phyloP scores from a whole-genome alignment of 129 eudicot genomes.

The Daucus carota region DH1_v3.0 NC_030388.2:29364001-29364500 shows the following conservation, averaged over 20 bases:
- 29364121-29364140: neutral
- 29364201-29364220: neutral
- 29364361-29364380: conserved; percentile 75
- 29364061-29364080: too few species aligned
- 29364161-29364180: neutral
- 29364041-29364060: too few species aligned
- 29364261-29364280: conserved; percentile 4
- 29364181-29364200: neutral
- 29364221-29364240: neutral
- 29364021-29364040: too few species aligned
- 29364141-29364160: too few species aligned
- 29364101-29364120: neutral
- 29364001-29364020: too few species aligned
- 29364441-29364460: conserved; percentile 92
- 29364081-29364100: too few species aligned
- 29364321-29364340: conserved; percentile 76
- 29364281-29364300: conserved; percentile 54
- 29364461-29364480: conserved; percentile 14
- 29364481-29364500: neutral
- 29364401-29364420: conserved; percentile 96
- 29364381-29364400: conserved; percentile 57
- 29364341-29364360: conserved; percentile 77
- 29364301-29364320: conserved; percentile 78
- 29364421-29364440: conserved; percentile 95
- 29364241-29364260: neutral